phyloP scores from a whole-genome alignment of 257 asterid species.

The Scutellaria galericulata region DNA sequence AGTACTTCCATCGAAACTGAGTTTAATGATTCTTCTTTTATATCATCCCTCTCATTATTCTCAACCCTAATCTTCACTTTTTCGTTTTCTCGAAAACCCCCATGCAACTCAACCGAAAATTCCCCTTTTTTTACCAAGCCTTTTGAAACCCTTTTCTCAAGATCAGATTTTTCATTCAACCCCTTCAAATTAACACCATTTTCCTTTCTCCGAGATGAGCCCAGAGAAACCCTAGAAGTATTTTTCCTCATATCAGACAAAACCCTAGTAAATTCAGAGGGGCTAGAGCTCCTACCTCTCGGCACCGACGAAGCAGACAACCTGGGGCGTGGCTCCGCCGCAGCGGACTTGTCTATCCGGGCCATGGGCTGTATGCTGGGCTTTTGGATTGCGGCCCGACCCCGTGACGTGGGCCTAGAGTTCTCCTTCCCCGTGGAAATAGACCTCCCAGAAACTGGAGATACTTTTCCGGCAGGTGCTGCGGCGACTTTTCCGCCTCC shows the following conservation, averaged over 20 bases:
- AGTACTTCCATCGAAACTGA: conserved; percentile 32
- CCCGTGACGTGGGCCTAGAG: conserved; percentile 59
- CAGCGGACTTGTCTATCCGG: conserved; percentile 58
- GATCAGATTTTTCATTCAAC: conserved; percentile 32
- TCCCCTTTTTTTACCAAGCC: conserved; percentile 36
- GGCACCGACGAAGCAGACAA: conserved; percentile 69
- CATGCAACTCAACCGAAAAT: conserved; percentile 17
- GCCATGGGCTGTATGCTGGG: conserved; percentile 66
- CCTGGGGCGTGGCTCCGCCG: conserved; percentile 51
- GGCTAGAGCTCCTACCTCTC: conserved; percentile 94
- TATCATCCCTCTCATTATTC: conserved; percentile 28
- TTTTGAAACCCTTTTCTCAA: conserved; percentile 37
- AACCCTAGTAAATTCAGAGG: conserved; percentile 61
- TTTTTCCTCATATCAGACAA: conserved; percentile 53
- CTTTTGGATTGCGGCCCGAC: conserved; percentile 64
- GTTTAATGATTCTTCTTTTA: conserved; percentile 38
- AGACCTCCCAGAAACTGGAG: conserved; percentile 58
- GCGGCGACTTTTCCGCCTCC: conserved; percentile 36
- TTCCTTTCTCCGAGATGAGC: conserved; percentile 43
- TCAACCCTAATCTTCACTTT: conserved; percentile 30
- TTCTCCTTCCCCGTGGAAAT: conserved; percentile 71
- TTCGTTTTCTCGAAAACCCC: conserved; percentile 18
- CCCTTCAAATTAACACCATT: conserved; percentile 32
- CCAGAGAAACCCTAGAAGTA: conserved; percentile 52
- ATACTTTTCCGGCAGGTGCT: conserved; percentile 37